A percentile compares a stretch with the other conserved stretches of the same genome.
These are phyloP conservation scores for Paramecium bursaria DNA, from an alignment of 73 alveolate genomes.

Conservation along the genomic window DNA sequence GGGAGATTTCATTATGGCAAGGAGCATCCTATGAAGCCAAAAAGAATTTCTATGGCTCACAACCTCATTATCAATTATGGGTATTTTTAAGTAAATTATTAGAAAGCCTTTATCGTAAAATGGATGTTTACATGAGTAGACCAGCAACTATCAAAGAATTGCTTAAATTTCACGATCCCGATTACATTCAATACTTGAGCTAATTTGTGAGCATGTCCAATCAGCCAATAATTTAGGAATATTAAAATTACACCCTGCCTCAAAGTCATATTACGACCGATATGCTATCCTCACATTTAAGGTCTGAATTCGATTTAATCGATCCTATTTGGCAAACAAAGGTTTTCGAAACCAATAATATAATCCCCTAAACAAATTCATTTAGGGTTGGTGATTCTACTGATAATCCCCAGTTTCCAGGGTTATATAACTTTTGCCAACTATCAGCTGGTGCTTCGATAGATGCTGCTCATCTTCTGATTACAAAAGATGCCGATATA, in stretches of 20 bases:
- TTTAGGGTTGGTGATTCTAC: slow-evolving; percentile 84
- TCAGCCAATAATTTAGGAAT: slow-evolving; percentile 32
- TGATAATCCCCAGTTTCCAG: slow-evolving; percentile 82
- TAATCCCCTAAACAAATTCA: slow-evolving; percentile 14
- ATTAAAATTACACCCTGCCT: slow-evolving; percentile 15
- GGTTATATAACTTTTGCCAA: slow-evolving; percentile 82
- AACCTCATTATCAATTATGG: slow-evolving; percentile 89
- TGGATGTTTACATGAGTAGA: slow-evolving; percentile 81
- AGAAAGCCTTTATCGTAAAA: slow-evolving; percentile 71
- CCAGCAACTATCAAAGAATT: slow-evolving; percentile 80
- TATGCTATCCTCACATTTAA: slow-evolving; percentile 3
- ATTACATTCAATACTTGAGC: slow-evolving; percentile 57
- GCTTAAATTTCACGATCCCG: slow-evolving; percentile 76
- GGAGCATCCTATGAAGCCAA: slow-evolving; percentile 99
- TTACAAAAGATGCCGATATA: slow-evolving; percentile 81
- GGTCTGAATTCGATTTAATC: slow-evolving; percentile 18
- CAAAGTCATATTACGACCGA: slow-evolving; percentile 29
- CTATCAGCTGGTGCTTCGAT: slow-evolving; percentile 89
- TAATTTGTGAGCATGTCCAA: slow-evolving; percentile 19
- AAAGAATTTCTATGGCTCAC: slow-evolving; percentile 96
- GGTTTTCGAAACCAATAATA: slow-evolving; percentile 29
- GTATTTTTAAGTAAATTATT: not conserved
- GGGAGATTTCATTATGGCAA: slow-evolving; percentile 94
- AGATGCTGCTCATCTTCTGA: slow-evolving; percentile 88
- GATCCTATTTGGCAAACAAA: slow-evolving; percentile 10